A percentile compares a stretch with the other conserved stretches of the same genome.
phyloP scores from a whole-genome alignment of 805 yeast species.

The Myxozyma mucilagina region DNA sequence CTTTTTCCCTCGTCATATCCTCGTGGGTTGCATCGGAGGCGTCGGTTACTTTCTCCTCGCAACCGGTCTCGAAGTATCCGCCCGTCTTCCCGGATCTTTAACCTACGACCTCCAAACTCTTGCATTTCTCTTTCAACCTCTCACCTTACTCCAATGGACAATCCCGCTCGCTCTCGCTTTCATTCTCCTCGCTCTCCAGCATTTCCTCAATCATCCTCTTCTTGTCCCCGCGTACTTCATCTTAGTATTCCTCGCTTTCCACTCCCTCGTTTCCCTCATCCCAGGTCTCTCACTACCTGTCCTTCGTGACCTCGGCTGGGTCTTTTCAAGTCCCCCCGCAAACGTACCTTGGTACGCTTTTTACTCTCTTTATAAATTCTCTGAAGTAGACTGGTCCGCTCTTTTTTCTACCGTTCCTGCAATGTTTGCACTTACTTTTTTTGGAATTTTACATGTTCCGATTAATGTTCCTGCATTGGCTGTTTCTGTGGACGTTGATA shows the following conservation, averaged over 20 bases:
- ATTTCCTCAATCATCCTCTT: constrained; percentile 59
- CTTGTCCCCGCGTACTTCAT: constrained; percentile 75
- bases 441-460: constrained; percentile 95
- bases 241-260: constrained; percentile 66
- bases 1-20: constrained; percentile 92
- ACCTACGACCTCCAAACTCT: constrained; percentile 59
- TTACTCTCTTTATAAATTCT: constrained; percentile 69
- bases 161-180: constrained; percentile 67
- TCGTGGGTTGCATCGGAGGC: constrained; percentile 98
- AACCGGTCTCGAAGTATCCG: constrained; percentile 90
- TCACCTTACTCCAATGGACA: constrained; percentile 64
- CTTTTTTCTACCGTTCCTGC: constrained; percentile 75
- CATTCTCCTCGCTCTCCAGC: constrained; percentile 62
- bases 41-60: constrained; percentile 90
- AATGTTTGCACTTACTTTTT: constrained; percentile 93
- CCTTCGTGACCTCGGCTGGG: constrained; percentile 80
- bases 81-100: constrained; percentile 73
- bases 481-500: constrained; percentile 76
- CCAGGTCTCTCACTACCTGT: constrained; percentile 62
- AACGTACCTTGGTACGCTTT: constrained; percentile 86
- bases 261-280: constrained; percentile 60
- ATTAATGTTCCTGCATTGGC: constrained; percentile 97
- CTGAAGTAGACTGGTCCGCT: constrained; percentile 71
- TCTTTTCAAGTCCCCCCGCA: constrained; percentile 65
- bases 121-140: constrained; percentile 44